These are phyloP conservation scores for Plasmodium fragile DNA, from an alignment of 169 alveolate species.

Conservation along the genomic window DNA sequence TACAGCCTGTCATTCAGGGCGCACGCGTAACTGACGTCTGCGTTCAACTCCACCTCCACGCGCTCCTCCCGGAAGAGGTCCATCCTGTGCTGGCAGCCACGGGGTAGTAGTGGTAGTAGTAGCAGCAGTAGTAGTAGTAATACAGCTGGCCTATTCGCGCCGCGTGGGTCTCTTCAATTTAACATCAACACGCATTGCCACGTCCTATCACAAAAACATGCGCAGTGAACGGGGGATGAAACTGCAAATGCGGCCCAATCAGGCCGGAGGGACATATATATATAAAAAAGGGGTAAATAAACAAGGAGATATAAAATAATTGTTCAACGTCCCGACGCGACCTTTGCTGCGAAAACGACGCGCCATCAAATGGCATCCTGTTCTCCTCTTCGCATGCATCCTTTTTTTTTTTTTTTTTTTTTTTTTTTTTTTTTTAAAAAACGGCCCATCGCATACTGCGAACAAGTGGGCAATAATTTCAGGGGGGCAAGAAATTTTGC, in stretches of 20 bases:
- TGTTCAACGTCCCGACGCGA: background rate
- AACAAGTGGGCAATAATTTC: background rate
- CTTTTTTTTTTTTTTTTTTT: background rate
- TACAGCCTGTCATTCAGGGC: background rate
- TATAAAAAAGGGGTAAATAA: too few species aligned
- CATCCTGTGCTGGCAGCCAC: background rate
- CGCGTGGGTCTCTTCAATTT: background rate
- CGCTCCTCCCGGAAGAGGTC: conserved; percentile 31
- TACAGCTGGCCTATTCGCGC: background rate
- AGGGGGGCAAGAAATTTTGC: background rate
- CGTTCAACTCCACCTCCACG: background rate
- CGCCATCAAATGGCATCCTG: background rate
- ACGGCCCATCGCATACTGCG: background rate
- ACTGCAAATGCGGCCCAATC: background rate
- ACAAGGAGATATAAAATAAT: too few species aligned
- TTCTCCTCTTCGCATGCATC: background rate
- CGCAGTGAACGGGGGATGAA: background rate
- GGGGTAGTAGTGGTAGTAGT: too few species aligned
- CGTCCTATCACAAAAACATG: background rate
- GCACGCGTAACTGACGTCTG: conserved; percentile 23
- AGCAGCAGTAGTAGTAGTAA: too few species aligned
- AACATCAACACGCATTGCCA: background rate
- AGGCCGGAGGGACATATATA: background rate
- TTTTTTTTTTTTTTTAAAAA: too few species aligned
- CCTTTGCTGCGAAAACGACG: background rate